Percentiles rank a stretch among this genome's conserved stretches.
phyloP scores from a whole-genome alignment of 2,329 filamentous ascomycete species.

The Paraphaeosphaeria sporulosa region DNA sequence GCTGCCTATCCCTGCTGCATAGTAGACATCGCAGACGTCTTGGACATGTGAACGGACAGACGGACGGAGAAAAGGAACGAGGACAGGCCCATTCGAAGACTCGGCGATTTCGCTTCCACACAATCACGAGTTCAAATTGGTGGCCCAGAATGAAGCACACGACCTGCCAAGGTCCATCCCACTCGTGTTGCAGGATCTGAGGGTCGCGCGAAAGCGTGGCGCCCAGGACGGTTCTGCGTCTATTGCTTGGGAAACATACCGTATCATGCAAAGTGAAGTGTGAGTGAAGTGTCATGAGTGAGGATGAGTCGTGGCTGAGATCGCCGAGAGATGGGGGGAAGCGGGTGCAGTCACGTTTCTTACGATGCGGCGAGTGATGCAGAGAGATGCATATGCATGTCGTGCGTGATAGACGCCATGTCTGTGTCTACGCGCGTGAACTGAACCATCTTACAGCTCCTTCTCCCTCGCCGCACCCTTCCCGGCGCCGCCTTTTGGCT shows the following conservation, averaged over 20 bases:
- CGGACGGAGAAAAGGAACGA: slow-evolving; percentile 1
- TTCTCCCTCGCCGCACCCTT: slow-evolving; percentile 52
- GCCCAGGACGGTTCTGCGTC: slow-evolving; percentile 87
- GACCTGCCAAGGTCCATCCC: slow-evolving; percentile 87
- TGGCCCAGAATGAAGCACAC: slow-evolving; percentile 77
- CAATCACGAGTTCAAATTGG: slow-evolving; percentile 89
- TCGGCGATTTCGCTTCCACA: slow-evolving; percentile 70
- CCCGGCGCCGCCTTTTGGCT: slow-evolving; percentile 22
- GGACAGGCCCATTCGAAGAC: slow-evolving; percentile 89
- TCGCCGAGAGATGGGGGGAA: too few relatives aligned
- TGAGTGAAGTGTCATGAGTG: too few relatives aligned
- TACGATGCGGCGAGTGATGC: too few relatives aligned
- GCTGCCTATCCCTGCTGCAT: background rate
- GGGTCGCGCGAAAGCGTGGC: slow-evolving; percentile 50
- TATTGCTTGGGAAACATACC: slow-evolving; percentile 77
- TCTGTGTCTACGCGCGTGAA: background rate
- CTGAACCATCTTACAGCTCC: slow-evolving; percentile 52
- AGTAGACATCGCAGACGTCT: too few relatives aligned
- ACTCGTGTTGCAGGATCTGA: slow-evolving; percentile 90
- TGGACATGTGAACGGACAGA: background rate
- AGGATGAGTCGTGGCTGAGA: too few relatives aligned
- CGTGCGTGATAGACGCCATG: too few relatives aligned
- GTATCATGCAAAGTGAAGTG: slow-evolving; percentile 15
- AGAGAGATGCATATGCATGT: background rate
- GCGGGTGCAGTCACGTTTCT: too few relatives aligned